These are phyloP conservation scores for Phoma sp. DNA, from an alignment of 2,329 filamentous ascomycete species.

Conservation along the genomic window DNA sequence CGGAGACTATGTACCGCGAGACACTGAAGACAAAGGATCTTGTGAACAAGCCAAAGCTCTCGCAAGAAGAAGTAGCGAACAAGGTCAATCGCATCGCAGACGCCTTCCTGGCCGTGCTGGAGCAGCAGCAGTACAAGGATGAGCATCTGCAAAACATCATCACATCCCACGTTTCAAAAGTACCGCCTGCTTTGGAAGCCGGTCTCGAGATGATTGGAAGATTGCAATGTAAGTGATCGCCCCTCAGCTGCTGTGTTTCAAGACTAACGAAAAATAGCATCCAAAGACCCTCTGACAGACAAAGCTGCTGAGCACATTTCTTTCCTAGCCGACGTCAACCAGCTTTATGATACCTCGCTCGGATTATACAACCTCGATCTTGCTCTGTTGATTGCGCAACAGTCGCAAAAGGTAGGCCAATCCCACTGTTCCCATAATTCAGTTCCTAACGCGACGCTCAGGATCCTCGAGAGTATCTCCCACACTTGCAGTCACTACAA, in stretches of 20 bases:
- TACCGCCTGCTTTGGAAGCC: constrained; percentile 85
- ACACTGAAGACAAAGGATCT: constrained; percentile 64
- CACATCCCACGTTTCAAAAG: constrained; percentile 93
- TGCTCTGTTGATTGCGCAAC: constrained; percentile 88
- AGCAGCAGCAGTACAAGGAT: constrained; percentile 58
- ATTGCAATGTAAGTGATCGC: no score
- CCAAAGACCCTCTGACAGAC: constrained; percentile 70
- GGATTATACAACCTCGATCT: constrained; percentile 92
- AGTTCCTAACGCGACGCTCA: no score
- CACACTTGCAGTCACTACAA: constrained; percentile 89
- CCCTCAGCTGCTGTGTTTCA: no score
- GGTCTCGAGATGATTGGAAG: constrained; percentile 81
- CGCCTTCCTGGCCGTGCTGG: constrained; percentile 75
- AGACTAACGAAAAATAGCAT: no score
- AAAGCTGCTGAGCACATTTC: constrained; percentile 95
- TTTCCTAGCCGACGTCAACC: constrained; percentile 93
- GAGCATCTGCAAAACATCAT: constrained; percentile 87
- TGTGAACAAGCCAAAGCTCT: constrained; percentile 24
- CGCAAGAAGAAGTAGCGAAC: constrained; percentile 37
- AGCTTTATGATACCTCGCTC: constrained; percentile 87
- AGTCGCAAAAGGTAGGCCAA: constrained; percentile 93
- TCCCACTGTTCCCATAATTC: no score
- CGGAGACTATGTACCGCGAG: constrained; percentile 90
- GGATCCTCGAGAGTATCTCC: constrained; percentile 94
- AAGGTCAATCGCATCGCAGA: constrained; percentile 93